Base-by-base conservation (phyloP, 2,329 filamentous ascomycete species). In the Graphiopsis chlorocephala region DNA sequence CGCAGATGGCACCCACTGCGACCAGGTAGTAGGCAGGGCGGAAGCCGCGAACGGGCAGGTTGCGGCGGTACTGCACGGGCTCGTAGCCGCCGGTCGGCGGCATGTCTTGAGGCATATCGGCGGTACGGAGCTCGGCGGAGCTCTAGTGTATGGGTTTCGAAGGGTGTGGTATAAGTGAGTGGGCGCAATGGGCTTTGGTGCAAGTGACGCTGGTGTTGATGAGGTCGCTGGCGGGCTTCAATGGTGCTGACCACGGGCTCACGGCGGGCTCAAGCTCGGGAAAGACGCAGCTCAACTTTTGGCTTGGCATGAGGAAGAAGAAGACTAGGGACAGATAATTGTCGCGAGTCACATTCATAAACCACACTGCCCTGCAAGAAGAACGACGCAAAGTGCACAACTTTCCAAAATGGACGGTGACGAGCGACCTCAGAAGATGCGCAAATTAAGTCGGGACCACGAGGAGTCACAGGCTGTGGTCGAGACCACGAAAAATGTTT, bases 1-100 rank as follows among this genome's bases (percentile, higher is more conserved):
- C 85, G 90, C 96, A 93, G 72, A 97, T 81, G 63, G 84, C 84
- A 71, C 87, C 90, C 78, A 92, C 88, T 68, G 88, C 91, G 72
- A 91, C 76, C 70, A 98, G 85, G 77, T 97, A 88, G 67, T 88
- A 86, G 57, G 88, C 85, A 20, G 95, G 94, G 66, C 90, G 89
- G 86, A 98, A 96, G 72, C 94, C 94, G 75, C 90, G 90, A 69
- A 91, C 88, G 69, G 95, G 95, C 68, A 99, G 84, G 82, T 98
- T 98, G 80, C 95, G 90, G 88, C 96, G 96, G 85, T 97, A 99
- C 83, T 99, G 95, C 71, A 99, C 90, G 80, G 94, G 90, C 79
- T 88, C 90, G 81, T 99, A 99, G 85, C 95, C 95, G 84, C 94
- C 95, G 76, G 82, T 79, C 73, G 95, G 95, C 83, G 95, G 95